These are phyloP conservation scores for Fusarium nematophilum DNA, from an alignment of 2,329 filamentous ascomycete species.

Conservation along the genomic window DNA sequence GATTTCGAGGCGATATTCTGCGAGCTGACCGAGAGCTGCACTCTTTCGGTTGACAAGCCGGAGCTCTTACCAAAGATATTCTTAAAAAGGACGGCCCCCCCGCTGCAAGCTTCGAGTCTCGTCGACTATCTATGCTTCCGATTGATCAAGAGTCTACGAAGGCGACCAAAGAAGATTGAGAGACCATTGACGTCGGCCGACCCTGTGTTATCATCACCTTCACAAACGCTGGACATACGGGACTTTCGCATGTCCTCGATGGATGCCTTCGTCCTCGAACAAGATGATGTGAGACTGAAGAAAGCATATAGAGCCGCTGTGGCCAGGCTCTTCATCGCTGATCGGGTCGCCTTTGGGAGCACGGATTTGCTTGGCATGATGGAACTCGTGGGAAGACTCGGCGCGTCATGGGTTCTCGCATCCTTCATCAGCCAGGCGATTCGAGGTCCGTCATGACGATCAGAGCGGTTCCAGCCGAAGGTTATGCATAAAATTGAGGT, in stretches of 20 bases:
- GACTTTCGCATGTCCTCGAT: slow-evolving; percentile 62
- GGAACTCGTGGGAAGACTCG: slow-evolving; percentile 47
- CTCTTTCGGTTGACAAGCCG: slow-evolving; percentile 66
- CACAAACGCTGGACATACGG: slow-evolving; percentile 54
- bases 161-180: slow-evolving; percentile 54
- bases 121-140: slow-evolving; percentile 57
- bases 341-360: slow-evolving; percentile 54
- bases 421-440: slow-evolving; percentile 20
- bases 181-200: slow-evolving; percentile 55
- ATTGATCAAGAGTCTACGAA: slow-evolving; percentile 57
- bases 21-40: slow-evolving; percentile 69
- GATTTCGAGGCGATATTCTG: slow-evolving; percentile 71
- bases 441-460: slow-evolving; percentile 13
- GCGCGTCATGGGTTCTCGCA: slow-evolving; percentile 49
- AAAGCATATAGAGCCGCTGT: slow-evolving; percentile 53
- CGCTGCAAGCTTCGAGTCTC: slow-evolving; percentile 49
- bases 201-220: slow-evolving; percentile 1
- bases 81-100: slow-evolving; percentile 52
- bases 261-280: slow-evolving; percentile 60
- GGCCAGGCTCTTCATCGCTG: slow-evolving; percentile 57
- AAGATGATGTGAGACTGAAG: slow-evolving; percentile 44
- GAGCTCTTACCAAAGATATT: slow-evolving; percentile 61
- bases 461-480: not conserved
- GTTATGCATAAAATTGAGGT: not conserved
- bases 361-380: slow-evolving; percentile 44